A percentile compares a stretch with the other conserved stretches of the same genome.
phyloP scores from a whole-genome alignment of 768 basidiomycete genomes.

The Daedaleopsis sinensis region DNA sequence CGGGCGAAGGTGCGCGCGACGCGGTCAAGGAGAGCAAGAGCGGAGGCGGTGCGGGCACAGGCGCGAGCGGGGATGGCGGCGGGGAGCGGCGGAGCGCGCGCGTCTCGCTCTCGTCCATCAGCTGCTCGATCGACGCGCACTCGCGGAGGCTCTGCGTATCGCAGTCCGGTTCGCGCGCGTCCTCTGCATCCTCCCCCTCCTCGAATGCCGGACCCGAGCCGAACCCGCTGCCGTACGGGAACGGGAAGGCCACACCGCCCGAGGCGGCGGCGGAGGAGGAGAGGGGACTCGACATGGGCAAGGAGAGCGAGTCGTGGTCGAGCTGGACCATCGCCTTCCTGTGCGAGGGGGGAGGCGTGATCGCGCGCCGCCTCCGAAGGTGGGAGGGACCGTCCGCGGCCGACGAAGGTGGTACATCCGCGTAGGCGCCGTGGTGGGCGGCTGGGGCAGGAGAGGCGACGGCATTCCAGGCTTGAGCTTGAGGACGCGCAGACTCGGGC shows the following conservation, averaged over 20 bases:
- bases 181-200: neutral
- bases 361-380: constrained; percentile 6
- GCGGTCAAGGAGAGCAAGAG: neutral
- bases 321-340: constrained; percentile 3
- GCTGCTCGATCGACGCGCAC: constrained; percentile 17
- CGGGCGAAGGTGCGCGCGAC: neutral
- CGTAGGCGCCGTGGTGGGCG: neutral
- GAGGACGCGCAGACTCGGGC: neutral
- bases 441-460: too few species aligned
- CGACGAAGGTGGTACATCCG: neutral
- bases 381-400: neutral
- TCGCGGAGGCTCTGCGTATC: neutral
- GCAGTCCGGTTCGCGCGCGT: neutral
- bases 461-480: neutral
- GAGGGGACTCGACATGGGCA: neutral
- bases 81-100: neutral
- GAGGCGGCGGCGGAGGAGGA: neutral
- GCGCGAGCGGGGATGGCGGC: too few species aligned
- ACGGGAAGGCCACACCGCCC: neutral
- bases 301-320: neutral
- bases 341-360: constrained; percentile 5
- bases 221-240: neutral
- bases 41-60: constrained; percentile 9
- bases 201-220: neutral
- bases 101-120: constrained; percentile 1